Percentiles rank a stretch among this genome's conserved stretches.
phyloP scores from a whole-genome alignment of 2,329 filamentous ascomycete species.

The Xylariaceae sp. region DNA sequence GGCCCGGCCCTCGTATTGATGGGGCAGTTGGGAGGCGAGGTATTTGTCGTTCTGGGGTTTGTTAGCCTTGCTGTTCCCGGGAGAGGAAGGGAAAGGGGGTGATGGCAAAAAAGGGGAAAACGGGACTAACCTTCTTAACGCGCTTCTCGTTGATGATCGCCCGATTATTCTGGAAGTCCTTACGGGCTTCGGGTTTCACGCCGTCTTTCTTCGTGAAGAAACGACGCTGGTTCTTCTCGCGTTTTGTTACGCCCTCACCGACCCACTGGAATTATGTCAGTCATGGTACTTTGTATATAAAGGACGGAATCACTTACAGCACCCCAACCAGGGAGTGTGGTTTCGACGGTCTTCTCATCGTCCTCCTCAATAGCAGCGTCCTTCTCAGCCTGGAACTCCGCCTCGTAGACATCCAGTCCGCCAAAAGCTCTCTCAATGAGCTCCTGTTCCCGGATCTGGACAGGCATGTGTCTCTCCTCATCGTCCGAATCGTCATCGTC shows the following conservation, averaged over 20 bases:
- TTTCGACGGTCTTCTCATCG: conserved; percentile 75
- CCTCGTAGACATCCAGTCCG: conserved; percentile 69
- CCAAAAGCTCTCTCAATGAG: conserved; percentile 83
- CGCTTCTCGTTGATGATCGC: conserved; percentile 93
- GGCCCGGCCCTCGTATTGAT: conserved; percentile 78
- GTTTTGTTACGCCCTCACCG: conserved; percentile 72
- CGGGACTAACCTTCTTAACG: conserved; percentile 66
- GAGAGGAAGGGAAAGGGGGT: background rate
- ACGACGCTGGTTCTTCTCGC: conserved; percentile 58
- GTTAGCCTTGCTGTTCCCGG: background rate
- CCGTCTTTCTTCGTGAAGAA: conserved; percentile 65
- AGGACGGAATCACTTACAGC: no score
- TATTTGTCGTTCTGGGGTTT: conserved; percentile 69
- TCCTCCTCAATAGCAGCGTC: conserved; percentile 56
- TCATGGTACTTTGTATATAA: conserved; percentile 9
- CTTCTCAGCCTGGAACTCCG: conserved; percentile 79
- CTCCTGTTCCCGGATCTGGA: conserved; percentile 56
- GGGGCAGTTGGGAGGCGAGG: conserved; percentile 74
- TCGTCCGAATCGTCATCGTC: conserved; percentile 42
- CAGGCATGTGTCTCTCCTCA: conserved; percentile 47
- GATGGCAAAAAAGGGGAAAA: background rate
- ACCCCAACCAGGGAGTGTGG: conserved; percentile 91
- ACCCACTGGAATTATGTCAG: conserved; percentile 47
- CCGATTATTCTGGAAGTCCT: conserved; percentile 73
- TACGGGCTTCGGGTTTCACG: conserved; percentile 68